Evolutionary conservation across 768 basidiomycete genomes (phyloP), one percentile per base, ranked within the genome.

Genomic region (Kwoniella dendrophila): DNA sequence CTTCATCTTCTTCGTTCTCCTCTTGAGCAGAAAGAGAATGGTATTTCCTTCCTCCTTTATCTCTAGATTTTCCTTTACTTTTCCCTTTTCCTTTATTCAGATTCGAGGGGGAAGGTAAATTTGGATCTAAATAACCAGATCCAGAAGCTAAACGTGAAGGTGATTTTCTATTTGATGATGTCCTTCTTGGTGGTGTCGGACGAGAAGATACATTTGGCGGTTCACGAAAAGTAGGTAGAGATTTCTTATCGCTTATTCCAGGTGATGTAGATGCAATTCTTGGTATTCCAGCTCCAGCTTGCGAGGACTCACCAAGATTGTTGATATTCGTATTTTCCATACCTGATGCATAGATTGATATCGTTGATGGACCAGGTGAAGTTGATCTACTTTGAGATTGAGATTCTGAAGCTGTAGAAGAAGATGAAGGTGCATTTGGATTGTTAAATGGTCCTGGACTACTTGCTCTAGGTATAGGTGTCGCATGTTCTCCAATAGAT

Each of bases 341-440:
- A 7, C 73, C 73, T 7, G 73, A 74, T 20, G 73, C 70, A 49
- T 74, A 71, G 2, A 65, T 26, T 0, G 71, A 68, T 14, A 73
- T 64, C 26, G 63, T 69, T 8, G 73, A 74, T 29, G 73, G 73
- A 53, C 70, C 70, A 30, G 73, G 73, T 20, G 49, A 56, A 20
- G 73, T 71, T 34, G 64, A 66, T 44, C 61, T 44, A 47, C 64
- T 66, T 24, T 56, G 50, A 12, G 45, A 41, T 29, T 49, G 48
- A 34, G 55, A 53, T 4, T 56, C 58, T 30, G 62, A 53, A 16
- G 66, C n/a, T 38, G 36, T 45, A 3, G 69, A 53, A 7, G 66
- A 67, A 1, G 69, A 65, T 14, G 51, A n/a, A 6, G 53, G 43
- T n/a, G 52, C 48, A 34, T 24, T 22, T 10, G 44, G 30, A 22